Evolutionary conservation across 2,329 filamentous ascomycete genomes (phyloP), one percentile per base, ranked within the genome.

Genomic region (Aspergillus piperis): DNA sequence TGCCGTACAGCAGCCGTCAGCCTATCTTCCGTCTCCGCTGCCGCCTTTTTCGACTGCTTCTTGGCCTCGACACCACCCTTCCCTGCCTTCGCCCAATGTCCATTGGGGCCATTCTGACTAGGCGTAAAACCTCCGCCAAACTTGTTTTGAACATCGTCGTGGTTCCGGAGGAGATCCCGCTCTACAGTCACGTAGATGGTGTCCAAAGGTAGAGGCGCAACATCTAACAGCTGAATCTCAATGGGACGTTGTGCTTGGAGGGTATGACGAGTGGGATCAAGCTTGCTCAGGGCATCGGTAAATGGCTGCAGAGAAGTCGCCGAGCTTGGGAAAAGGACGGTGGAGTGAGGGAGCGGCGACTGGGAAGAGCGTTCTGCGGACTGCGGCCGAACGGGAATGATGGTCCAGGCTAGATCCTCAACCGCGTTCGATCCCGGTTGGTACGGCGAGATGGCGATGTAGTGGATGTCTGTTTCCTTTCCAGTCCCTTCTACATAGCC

Each of bases 151-250:
- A 92, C 88, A 72, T 92, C 88, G 70, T 96, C 91, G 48, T 96
- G 80, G 69, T 90, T 88, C 65, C 88, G 87, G 42, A 95, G 85
- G 6, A 94, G 83, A 59, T 95, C 89, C 52, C 87, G 89, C 71
- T 97, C 92, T 6, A 97, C 82, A 53, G 86, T 92, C 60, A 98
- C 91, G 72, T 92, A 96, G 15, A 98, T 85, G 0, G 90, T 91
- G 62, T 97, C 91, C 25, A 98, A 80, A 2, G 88, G 84, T 25
- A 98, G 77, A 1, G 94, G 90, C 8, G 88, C 84, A 7, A 95
- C 90, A 72, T 96, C 90, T 60, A 96, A 81, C 25, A 96, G 84
- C 60, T 91, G 83, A 63, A 98, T 89, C 75, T 97, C 93, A 65
- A 97, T 90, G 8, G 90, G 87, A 64, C 87, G 86, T 67, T 91